Conservation (phyloP, 345 rosid species). For the Anacardium occidentale region DNA sequence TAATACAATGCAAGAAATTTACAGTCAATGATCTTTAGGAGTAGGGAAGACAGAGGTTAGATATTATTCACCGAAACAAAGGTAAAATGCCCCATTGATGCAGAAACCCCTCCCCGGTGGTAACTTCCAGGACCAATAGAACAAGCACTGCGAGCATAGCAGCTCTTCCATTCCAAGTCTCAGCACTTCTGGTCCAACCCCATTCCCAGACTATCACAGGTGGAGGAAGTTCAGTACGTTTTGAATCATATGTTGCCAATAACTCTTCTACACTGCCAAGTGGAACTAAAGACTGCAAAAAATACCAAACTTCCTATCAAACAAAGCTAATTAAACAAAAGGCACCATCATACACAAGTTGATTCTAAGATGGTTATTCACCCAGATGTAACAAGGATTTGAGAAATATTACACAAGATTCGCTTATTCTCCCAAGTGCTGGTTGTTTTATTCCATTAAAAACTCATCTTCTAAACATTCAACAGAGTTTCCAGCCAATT, state of each 20-base stretch:
- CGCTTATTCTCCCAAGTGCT: no score
- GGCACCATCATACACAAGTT: no score
- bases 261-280: slow-evolving; percentile 92
- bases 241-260: slow-evolving; percentile 84
- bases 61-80: slow-evolving; percentile 38
- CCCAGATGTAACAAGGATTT: no score
- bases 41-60: neutral
- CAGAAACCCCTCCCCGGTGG: slow-evolving; percentile 90
- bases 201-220: slow-evolving; percentile 97
- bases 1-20: slow-evolving; percentile 19
- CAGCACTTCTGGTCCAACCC: slow-evolving; percentile 99
- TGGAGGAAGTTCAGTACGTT: slow-evolving; percentile 84
- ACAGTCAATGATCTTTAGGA: neutral
- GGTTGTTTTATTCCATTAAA: no score
- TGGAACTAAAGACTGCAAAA: slow-evolving; percentile 85
- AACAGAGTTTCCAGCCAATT: no score
- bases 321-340: neutral
- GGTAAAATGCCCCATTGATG: slow-evolving; percentile 93
- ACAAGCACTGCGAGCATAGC: slow-evolving; percentile 94
- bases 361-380: no score
- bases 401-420: no score
- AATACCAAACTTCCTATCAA: slow-evolving; percentile 15
- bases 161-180: slow-evolving; percentile 98
- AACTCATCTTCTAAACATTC: no score
- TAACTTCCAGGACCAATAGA: slow-evolving; percentile 79